A percentile compares a stretch with the other conserved stretches of the same genome.
Evolutionary conservation across 768 basidiomycete genomes (phyloP).

Genomic region (Cantharellus anzutake): DNA sequence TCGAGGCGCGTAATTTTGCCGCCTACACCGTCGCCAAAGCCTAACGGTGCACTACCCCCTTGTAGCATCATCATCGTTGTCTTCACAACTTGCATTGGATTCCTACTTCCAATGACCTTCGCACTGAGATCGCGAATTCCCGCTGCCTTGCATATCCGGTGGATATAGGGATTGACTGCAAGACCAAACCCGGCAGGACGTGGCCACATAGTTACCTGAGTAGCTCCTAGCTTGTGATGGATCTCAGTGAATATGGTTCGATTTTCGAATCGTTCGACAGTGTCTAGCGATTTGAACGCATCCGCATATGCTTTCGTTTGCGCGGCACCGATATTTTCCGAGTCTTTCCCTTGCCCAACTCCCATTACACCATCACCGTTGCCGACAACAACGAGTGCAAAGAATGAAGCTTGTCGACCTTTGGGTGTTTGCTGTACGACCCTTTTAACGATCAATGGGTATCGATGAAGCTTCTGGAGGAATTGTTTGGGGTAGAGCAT

Average conservation of each 20-base stretch:
- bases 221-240: slow-evolving; percentile 66
- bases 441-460: slow-evolving; percentile 28
- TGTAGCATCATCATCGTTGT: slow-evolving; percentile 67
- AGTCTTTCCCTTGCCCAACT: slow-evolving; percentile 62
- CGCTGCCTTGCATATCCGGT: slow-evolving; percentile 76
- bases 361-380: slow-evolving; percentile 74
- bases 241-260: slow-evolving; percentile 92
- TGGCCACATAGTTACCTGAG: slow-evolving; percentile 60
- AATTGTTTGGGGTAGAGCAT: not conserved
- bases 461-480: slow-evolving; percentile 19
- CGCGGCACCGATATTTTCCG: slow-evolving; percentile 29
- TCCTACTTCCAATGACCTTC: slow-evolving; percentile 87
- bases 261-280: slow-evolving; percentile 81
- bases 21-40: slow-evolving; percentile 69
- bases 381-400: slow-evolving; percentile 52
- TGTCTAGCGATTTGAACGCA: slow-evolving; percentile 81
- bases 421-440: slow-evolving; percentile 87
- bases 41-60: slow-evolving; percentile 58
- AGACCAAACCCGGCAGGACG: slow-evolving; percentile 84
- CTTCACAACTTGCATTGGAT: slow-evolving; percentile 74
- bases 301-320: slow-evolving; percentile 35
- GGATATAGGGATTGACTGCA: slow-evolving; percentile 71
- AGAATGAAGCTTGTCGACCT: slow-evolving; percentile 58
- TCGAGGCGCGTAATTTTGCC: slow-evolving; percentile 49
- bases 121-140: slow-evolving; percentile 91